Base-by-base conservation (phyloP, 2,329 filamentous ascomycete species). In the Alternaria triticina region DNA sequence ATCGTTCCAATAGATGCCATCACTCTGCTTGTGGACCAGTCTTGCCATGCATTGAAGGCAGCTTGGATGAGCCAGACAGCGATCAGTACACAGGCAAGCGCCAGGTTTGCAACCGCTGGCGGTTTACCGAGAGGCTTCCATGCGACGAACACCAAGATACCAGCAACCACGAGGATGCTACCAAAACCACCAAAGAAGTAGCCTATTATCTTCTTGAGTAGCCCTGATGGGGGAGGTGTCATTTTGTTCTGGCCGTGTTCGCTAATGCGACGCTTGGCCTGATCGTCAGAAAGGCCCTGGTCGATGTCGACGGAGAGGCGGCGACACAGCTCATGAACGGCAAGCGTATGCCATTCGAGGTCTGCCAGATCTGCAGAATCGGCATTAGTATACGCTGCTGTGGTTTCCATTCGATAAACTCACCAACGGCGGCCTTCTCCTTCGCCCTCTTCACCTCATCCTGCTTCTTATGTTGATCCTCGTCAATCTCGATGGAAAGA, bases 111-210 rank as follows among this genome's bases (percentile, higher is more conserved):
- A 13, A 86, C 70, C 0, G 89, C 86, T 3, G 91, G 91, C n/a
- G 91, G 91, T 10, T 91, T 74, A 5, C 91, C 91, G 0, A 94
- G 86, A 0, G 91, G 92, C 66, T 87, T 89, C 91, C 91, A 94
- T 3, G 91, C 88, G 61, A 94, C 81, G 72, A 94, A 93, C 54
- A 94, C 91, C 3, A 94, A 84, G 36, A 94, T 86, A 20, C 86
- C 84, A 17, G 90, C 91, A 3, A 89, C 74, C 7, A 94, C 84
- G 4, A 94, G 84, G 54, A 95, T 87, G 1, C 87, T 84, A 3
- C 91, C 91, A 69, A 94, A 95, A 1, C 91, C 91, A 67, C 89
- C 90, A 81, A 93, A 93, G 70, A 94, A 89, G 79, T 94, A 94
- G 17, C 87, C 87, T 33, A 90, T 79, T 6, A 89, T 84, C 64